phyloP scores from a whole-genome alignment of 495 filamentous ascomycete genomes.

The Bryoglossum gracile region DNA sequence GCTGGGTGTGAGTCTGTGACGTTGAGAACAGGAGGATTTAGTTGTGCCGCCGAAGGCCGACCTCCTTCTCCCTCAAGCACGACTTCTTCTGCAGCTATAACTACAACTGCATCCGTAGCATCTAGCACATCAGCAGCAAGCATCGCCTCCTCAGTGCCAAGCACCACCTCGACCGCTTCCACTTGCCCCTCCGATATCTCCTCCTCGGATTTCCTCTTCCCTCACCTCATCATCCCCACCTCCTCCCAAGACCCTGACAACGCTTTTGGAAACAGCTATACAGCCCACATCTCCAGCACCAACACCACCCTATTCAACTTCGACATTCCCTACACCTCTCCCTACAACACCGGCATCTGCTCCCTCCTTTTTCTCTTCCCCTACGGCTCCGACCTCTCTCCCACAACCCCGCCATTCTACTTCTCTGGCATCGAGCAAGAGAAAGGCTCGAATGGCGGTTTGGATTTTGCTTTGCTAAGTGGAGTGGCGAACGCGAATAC shows the following conservation, averaged over 20 bases:
- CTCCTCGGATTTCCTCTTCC: constrained; percentile 47
- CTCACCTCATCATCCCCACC: constrained; percentile 61
- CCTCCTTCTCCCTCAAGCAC: no score
- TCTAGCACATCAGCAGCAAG: background rate
- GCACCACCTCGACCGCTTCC: background rate
- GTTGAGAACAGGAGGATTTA: constrained; percentile 15
- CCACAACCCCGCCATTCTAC: constrained; percentile 30
- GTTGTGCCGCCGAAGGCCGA: constrained; percentile 13
- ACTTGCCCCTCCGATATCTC: constrained; percentile 17
- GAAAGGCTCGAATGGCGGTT: constrained; percentile 31
- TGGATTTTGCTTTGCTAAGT: constrained; percentile 45
- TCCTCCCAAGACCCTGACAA: constrained; percentile 46
- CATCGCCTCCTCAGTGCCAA: background rate
- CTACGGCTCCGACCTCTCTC: constrained; percentile 28
- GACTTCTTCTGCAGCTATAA: background rate
- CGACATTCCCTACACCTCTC: constrained; percentile 42
- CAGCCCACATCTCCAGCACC: constrained; percentile 46
- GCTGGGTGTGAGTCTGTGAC: constrained; percentile 16
- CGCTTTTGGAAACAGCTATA: constrained; percentile 45
- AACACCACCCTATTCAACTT: constrained; percentile 64
- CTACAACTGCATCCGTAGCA: constrained; percentile 1
- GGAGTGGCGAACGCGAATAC: constrained; percentile 35
- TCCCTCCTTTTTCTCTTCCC: constrained; percentile 62
- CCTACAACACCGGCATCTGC: constrained; percentile 51
- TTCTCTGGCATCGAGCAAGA: constrained; percentile 41